A percentile compares a stretch with the other conserved stretches of the same genome.
phyloP scores from a whole-genome alignment of 169 alveolate species.

The Plasmodium blacklocki region DNA sequence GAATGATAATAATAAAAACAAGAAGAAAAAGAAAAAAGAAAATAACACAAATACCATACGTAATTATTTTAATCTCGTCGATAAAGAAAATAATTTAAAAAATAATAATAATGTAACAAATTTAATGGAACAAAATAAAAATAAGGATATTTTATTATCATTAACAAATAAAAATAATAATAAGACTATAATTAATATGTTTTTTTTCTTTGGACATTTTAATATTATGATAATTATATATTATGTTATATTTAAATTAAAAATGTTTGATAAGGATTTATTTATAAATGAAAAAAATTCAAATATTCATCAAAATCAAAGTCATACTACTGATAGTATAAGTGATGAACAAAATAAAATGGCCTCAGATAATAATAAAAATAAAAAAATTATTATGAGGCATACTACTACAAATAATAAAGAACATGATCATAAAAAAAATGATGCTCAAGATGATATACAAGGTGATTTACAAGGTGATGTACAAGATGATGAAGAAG shows the following conservation, averaged over 20 bases:
- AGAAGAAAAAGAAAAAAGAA: constrained; percentile 12
- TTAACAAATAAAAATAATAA: constrained; percentile 6
- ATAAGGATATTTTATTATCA: neutral
- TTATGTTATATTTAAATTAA: constrained; percentile 36
- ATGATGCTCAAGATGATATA: neutral
- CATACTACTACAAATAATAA: neutral
- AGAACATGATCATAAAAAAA: no score
- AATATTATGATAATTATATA: constrained; percentile 63
- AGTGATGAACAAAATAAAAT: no score
- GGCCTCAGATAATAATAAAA: no score
- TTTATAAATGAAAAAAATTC: constrained; percentile 26
- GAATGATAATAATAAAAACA: constrained; percentile 13
- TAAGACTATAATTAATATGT: constrained; percentile 39
- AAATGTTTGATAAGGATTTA: constrained; percentile 19
- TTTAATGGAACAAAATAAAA: neutral
- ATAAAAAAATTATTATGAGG: no score
- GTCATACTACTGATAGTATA: no score
- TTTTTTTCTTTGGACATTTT: constrained; percentile 56
- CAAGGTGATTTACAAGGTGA: neutral
- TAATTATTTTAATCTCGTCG: constrained; percentile 57
- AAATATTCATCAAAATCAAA: no score
- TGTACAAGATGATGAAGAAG: no score
- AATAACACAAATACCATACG: constrained; percentile 26
- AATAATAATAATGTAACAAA: constrained; percentile 3
- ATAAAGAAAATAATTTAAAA: constrained; percentile 1